Conservation (phyloP, 495 filamentous ascomycete species). For the Lasiosphaeria miniovina region DNA sequence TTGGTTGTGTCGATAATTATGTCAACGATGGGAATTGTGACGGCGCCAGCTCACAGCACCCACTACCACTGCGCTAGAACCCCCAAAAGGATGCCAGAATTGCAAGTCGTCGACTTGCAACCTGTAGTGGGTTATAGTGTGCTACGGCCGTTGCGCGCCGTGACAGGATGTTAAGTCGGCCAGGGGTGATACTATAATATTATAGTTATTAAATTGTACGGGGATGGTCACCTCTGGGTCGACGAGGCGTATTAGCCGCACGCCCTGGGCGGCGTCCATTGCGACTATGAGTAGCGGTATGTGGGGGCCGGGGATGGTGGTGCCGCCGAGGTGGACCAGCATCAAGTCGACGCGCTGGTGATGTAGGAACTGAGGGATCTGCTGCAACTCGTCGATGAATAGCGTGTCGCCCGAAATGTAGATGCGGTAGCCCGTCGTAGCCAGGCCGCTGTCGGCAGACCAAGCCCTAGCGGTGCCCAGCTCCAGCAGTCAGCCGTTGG, state of each 20-base stretch:
- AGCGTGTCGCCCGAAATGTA: conserved; percentile 76
- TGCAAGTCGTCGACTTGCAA: too few relatives aligned
- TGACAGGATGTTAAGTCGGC: too few relatives aligned
- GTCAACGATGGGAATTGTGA: too few relatives aligned
- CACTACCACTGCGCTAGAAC: too few relatives aligned
- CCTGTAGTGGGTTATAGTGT: too few relatives aligned
- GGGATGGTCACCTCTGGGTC: conserved; percentile 65
- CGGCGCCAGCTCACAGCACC: too few relatives aligned
- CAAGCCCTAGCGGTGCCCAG: conserved; percentile 43
- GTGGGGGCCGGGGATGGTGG: conserved; percentile 58
- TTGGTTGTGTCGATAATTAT: too few relatives aligned
- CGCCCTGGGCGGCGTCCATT: conserved; percentile 66
- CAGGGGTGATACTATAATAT: conserved; percentile 57
- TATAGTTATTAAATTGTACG: conserved; percentile 69
- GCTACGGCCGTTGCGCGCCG: too few relatives aligned
- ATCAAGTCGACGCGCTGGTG: conserved; percentile 62
- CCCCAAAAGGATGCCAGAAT: too few relatives aligned
- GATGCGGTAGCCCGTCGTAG: conserved; percentile 58
- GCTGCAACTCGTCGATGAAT: conserved; percentile 57
- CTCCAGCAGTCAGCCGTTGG: conserved; percentile 71
- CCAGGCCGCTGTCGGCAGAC: conserved; percentile 19
- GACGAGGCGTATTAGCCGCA: conserved; percentile 58
- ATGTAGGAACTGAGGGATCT: conserved; percentile 48
- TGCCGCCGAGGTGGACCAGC: conserved; percentile 65
- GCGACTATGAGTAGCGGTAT: conserved; percentile 65